Base-by-base conservation (phyloP, 768 basidiomycete genomes). In the Butyriboletus loyo region DNA sequence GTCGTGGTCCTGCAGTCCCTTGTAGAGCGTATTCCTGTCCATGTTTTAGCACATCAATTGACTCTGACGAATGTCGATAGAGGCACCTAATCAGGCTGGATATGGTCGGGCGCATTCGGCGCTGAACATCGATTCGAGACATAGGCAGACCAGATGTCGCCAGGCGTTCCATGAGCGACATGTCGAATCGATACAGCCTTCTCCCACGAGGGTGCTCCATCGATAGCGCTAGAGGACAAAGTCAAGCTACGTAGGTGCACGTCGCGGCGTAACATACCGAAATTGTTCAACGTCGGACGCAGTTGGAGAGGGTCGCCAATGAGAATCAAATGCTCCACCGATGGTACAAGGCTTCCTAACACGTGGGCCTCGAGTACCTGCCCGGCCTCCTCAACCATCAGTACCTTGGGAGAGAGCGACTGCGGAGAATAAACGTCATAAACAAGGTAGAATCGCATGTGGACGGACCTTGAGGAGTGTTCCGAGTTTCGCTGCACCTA, bases 251-350 rank as follows among this genome's bases (percentile, higher is more conserved):
- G n/a, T 8, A 17, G 1, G 7, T 31, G 13, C 17, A 15, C 7
- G 14, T 11, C 11, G 41, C 9, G 10, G 17, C 2, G 13, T 17
- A 11, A 65, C 79, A 25, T 51, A 87, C 87, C 54, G 54, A 74
- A 89, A 17, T 80, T 86, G 31, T 81, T 81, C 40, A 89, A 54
- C 0, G 76, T 87, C 0, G 85, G 88, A 1, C 89, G 79, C 2
- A 92, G 74, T 67, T 91, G 89, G 2, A 79, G 73, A 7, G 89
- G 89, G 55, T 92, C 89, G 0, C 89, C 89, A n/a, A 91, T 89
- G 38, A 84, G 72, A 52, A 92, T 88, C 21, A 91, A 71, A 35
- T 91, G 88, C 52, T 89, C 77, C 0, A 90, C 77, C 4, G 83
- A 80, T 0, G 77, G 76, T 3, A 87, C 86, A 1, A 89, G 72